Base-by-base conservation (phyloP, 2,329 filamentous ascomycete species). In the Simplicillium aogashimaense region DNA sequence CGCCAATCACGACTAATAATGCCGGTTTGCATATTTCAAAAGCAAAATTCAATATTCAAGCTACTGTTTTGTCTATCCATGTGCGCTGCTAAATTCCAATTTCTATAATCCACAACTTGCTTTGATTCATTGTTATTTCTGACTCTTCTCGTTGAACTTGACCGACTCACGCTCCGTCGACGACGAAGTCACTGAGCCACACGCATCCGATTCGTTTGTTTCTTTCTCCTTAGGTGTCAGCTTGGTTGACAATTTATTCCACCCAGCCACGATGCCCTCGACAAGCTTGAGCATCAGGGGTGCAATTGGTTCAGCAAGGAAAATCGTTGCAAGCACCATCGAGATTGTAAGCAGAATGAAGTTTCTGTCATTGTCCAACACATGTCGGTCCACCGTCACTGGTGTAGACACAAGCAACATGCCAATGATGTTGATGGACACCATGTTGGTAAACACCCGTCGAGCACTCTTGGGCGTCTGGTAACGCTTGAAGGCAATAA, bases 361-460 rank as follows among this genome's bases (percentile, higher is more conserved):
- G 13, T 42, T 45, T 29, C 30, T 42, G 14, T 45, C 38, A 25
- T 45, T 43, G 10, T 32, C 37, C 18, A 47, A 40, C 16, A 48
- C 43, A 10, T 42, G 13, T 15, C 39, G 32, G 14, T 50, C 41
- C n/a, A 48, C 36, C 1, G 47, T 48, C 13, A 48, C 47, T 7
- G 46, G 47, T 13, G 43, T 47, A 17, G 46, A 48, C 1, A 50
- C 47, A 14, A 50, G 37, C 14, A 50, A 36, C 30, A 50, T 39
- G 28, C 46, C 47, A 1, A 47, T 33, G n/a, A 50, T 47, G 32
- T 50, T 50, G 31, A 48, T 43, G 14, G 44, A 46, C 10, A 46
- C 38, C 46, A 50, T 50, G 43, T 50, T 48, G 29, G 46, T 50
- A 17, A 50, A 50, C 10, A 50, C 34, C 8, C 47, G 39, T 2